Percentiles rank a stretch among this genome's conserved stretches.
phyloP scores from a whole-genome alignment of 2,329 filamentous ascomycete species.

The Arthrocladium fulminans region DNA sequence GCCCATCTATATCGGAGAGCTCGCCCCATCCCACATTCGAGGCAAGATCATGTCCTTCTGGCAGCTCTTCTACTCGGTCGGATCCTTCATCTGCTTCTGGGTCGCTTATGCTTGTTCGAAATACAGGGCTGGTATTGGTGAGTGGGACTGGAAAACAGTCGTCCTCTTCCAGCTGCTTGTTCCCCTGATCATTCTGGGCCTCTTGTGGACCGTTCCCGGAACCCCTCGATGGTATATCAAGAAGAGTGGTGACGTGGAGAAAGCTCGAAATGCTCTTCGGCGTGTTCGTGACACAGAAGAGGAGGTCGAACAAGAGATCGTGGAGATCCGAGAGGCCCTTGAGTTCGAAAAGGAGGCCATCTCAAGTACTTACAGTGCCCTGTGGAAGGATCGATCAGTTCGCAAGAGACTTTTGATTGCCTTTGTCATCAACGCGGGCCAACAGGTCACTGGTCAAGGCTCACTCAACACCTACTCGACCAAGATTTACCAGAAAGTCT shows the following conservation, averaged over 20 bases:
- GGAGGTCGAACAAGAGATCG: conserved; percentile 58
- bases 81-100: conserved; percentile 7
- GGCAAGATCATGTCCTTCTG: conserved; percentile 58
- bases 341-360: conserved; percentile 65
- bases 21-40: not conserved
- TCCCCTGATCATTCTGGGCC: conserved; percentile 36
- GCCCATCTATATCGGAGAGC: conserved; percentile 38
- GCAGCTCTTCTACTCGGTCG: conserved; percentile 50
- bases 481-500: conserved; percentile 59
- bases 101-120: conserved; percentile 6
- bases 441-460: conserved; percentile 64
- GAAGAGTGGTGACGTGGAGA: not conserved
- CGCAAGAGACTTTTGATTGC: conserved; percentile 58
- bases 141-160: conserved; percentile 10
- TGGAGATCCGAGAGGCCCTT: conserved; percentile 57
- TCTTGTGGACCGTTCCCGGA: conserved; percentile 59
- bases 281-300: conserved; percentile 41
- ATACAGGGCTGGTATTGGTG: not conserved
- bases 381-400: conserved; percentile 53
- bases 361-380: conserved; percentile 34
- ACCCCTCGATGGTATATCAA: conserved; percentile 55
- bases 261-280: conserved; percentile 33
- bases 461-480: conserved; percentile 65
- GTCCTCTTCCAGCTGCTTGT: conserved; percentile 11
- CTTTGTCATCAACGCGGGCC: conserved; percentile 59